Percentiles rank a stretch among this genome's conserved stretches.
Evolutionary conservation across 495 filamentous ascomycete species (phyloP).

Genomic region (Margaritispora aquatica): DNA sequence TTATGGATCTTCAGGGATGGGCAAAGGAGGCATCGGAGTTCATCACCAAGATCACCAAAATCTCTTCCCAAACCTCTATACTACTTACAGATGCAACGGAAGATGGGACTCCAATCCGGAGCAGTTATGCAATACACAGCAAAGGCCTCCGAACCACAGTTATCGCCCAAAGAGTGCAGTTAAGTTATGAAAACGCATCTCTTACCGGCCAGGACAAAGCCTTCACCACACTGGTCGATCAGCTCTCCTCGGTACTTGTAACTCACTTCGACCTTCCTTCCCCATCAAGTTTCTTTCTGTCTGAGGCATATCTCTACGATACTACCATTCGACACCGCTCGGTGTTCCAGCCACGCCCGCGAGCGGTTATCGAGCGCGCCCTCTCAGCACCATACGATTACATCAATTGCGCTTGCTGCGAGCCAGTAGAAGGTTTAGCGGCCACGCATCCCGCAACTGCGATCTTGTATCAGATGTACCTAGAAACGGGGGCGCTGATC

Average conservation of each 20-base stretch:
- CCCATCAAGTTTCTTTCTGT: conserved; percentile 59
- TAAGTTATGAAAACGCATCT: conserved; percentile 72
- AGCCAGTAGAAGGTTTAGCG: conserved; percentile 40
- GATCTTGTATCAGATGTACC: conserved; percentile 84
- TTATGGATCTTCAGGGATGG: conserved; percentile 18
- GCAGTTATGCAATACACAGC: conserved; percentile 66
- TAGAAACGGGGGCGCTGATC: conserved; percentile 81
- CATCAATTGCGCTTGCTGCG: conserved; percentile 67
- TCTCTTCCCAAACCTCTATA: conserved; percentile 32
- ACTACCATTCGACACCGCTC: conserved; percentile 71
- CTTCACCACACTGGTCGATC: conserved; percentile 70
- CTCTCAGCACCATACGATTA: conserved; percentile 80
- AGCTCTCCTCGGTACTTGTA: conserved; percentile 49
- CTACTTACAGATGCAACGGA: conserved; percentile 35
- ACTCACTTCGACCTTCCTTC: conserved; percentile 50
- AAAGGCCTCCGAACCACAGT: conserved; percentile 75
- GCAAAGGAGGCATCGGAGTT: conserved; percentile 29
- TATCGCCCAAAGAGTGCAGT: conserved; percentile 77
- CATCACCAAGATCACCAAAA: conserved; percentile 27
- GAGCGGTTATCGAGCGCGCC: conserved; percentile 74
- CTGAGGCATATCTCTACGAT: conserved; percentile 84
- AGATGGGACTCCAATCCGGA: conserved; percentile 51
- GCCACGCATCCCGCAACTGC: conserved; percentile 69
- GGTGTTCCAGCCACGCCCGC: conserved; percentile 72
- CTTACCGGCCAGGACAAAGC: conserved; percentile 67